Evolutionary conservation across 805 yeast species (phyloP).

Genomic region (Lipomyces sp.): DNA sequence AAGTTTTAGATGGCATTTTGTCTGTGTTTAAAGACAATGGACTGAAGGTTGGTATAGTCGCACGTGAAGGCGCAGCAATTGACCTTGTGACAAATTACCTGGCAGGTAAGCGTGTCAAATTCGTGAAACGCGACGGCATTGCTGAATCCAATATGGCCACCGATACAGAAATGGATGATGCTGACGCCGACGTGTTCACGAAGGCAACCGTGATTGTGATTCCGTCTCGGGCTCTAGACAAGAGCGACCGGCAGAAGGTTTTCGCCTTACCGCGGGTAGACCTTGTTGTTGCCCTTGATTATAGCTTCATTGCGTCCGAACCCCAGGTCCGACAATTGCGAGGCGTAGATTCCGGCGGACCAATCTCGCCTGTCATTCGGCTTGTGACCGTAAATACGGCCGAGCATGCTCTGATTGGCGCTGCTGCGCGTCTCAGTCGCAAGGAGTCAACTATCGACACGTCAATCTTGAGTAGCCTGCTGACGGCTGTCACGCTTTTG

Average conservation of each 20-base stretch:
- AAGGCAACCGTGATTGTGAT: slow-evolving; percentile 45
- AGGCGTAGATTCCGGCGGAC: slow-evolving; percentile 16
- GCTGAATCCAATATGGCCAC: slow-evolving; percentile 1
- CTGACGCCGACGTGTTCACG: slow-evolving; percentile 35
- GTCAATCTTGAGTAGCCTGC: slow-evolving; percentile 59
- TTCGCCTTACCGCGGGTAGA: slow-evolving; percentile 45
- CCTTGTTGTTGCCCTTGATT: slow-evolving; percentile 60
- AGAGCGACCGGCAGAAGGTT: slow-evolving; percentile 10
- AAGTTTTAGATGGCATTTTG: slow-evolving; percentile 61
- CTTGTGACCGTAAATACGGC: slow-evolving; percentile 75
- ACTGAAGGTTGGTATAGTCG: slow-evolving; percentile 64
- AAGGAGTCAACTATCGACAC: slow-evolving; percentile 32
- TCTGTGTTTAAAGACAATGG: slow-evolving; percentile 47
- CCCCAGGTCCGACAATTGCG: slow-evolving; percentile 39
- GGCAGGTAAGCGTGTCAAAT: slow-evolving; percentile 55
- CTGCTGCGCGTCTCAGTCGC: slow-evolving; percentile 20
- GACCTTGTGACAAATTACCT: slow-evolving; percentile 73
- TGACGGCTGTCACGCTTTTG: slow-evolving; percentile 78
- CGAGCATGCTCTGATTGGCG: slow-evolving; percentile 58
- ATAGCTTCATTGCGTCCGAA: slow-evolving; percentile 48
- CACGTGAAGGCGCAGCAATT: slow-evolving; percentile 63
- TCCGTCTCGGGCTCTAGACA: slow-evolving; percentile 41
- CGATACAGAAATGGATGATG: slow-evolving; percentile 37
- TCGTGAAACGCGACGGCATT: slow-evolving; percentile 58
- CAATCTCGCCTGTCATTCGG: slow-evolving; percentile 56